Evolutionary conservation across 2,329 filamentous ascomycete genomes (phyloP).

Genomic region (Pyrenochaeta sp.): DNA sequence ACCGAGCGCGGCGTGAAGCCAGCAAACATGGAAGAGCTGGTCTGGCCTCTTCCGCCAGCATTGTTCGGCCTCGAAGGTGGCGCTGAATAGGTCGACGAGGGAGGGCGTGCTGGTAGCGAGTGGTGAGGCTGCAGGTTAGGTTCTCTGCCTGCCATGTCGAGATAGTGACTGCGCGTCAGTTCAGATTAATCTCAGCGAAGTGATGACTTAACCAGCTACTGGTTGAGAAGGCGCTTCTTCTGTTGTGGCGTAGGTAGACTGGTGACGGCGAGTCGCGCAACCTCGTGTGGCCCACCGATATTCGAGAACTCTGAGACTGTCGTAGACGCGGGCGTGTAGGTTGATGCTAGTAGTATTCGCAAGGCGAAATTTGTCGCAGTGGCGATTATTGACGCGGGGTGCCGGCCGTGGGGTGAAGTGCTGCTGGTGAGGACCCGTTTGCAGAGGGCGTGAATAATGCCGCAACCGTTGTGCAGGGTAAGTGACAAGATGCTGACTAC

Average conservation of each 20-base stretch:
- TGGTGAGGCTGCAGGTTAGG: constrained; percentile 53
- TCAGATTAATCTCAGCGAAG: constrained; percentile 23
- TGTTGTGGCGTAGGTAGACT: constrained; percentile 12
- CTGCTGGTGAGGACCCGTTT: constrained; percentile 2
- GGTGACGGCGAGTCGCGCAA: constrained; percentile 9
- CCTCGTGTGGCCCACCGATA: constrained; percentile 2
- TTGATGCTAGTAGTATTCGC: constrained; percentile 4
- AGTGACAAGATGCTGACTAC: constrained; percentile 17
- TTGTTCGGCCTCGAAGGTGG: constrained; percentile 63
- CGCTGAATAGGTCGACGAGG: constrained; percentile 67
- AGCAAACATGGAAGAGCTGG: constrained; percentile 54
- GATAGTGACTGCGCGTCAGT: constrained; percentile 19
- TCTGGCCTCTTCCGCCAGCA: constrained; percentile 37
- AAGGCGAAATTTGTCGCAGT: constrained; percentile 10
- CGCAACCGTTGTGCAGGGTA: constrained; percentile 19
- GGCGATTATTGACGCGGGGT: constrained; percentile 8
- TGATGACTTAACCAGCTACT: constrained; percentile 34
- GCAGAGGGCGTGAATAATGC: constrained; percentile 20
- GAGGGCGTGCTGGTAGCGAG: constrained; percentile 81
- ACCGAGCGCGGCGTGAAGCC: constrained; percentile 69
- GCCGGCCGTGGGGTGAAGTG: constrained; percentile 17
- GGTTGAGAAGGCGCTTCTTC: constrained; percentile 11
- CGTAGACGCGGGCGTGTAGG: constrained; percentile 11
- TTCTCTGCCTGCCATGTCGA: constrained; percentile 29
- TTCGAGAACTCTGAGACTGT: constrained; percentile 1